phyloP scores from a whole-genome alignment of 106 monocot genomes.

The Phalaenopsis equestris region DNA sequence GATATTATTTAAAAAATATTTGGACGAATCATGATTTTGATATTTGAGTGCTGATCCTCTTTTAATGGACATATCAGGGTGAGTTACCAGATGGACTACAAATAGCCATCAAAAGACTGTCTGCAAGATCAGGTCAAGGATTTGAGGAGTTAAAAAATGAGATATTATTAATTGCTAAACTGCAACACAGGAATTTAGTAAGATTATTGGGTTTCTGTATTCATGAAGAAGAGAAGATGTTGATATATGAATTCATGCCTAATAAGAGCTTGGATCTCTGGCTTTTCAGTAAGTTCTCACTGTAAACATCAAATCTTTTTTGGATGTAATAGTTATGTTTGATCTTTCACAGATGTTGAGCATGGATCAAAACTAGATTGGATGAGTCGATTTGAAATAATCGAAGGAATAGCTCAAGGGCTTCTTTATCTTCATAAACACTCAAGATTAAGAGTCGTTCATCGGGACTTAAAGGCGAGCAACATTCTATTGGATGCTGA shows the following conservation, averaged over 20 bases:
- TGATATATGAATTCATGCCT: conserved; percentile 57
- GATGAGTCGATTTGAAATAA: conserved; percentile 14
- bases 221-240: conserved; percentile 23
- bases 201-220: too few species aligned
- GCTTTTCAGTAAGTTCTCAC: conserved; percentile 33
- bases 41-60: not conserved
- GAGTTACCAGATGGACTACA: conserved; percentile 18
- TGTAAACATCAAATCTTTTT: not conserved
- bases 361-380: conserved; percentile 11
- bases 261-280: conserved; percentile 51
- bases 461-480: conserved; percentile 31
- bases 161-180: conserved; percentile 43
- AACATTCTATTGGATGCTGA: conserved; percentile 22
- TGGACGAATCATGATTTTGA: not conserved
- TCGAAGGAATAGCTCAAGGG: conserved; percentile 27
- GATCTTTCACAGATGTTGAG: not conserved
- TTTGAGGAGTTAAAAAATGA: conserved; percentile 61
- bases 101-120: conserved; percentile 55
- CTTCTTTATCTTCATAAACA: conserved; percentile 33
- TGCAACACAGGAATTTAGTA: conserved; percentile 47
- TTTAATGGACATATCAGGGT: conserved; percentile 22
- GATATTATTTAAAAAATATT: not conserved
- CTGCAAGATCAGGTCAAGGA: conserved; percentile 47
- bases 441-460: conserved; percentile 26
- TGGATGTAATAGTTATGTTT: too few species aligned